Percentiles rank a stretch among this genome's conserved stretches.
Evolutionary conservation across 495 filamentous ascomycete genomes (phyloP).

Genomic region (Talaromyces nanjingensis): DNA sequence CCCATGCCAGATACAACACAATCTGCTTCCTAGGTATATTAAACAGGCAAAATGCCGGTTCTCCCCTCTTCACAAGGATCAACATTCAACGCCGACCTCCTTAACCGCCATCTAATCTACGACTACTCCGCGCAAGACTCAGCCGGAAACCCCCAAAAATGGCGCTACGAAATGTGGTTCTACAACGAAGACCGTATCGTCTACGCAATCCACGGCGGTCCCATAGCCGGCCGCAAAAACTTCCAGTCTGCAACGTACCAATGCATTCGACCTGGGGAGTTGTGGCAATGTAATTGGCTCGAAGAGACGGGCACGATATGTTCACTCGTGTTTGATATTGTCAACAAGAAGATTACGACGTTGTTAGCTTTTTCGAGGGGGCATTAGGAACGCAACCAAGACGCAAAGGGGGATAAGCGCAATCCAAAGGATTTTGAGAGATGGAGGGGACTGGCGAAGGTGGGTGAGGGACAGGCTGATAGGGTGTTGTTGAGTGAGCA

Average conservation of each 20-base stretch:
- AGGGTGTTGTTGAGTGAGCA: conserved; percentile 32
- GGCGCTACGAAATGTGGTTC: conserved; percentile 41
- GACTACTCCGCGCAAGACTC: conserved; percentile 27
- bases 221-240: conserved; percentile 33
- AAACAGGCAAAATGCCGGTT: not conserved
- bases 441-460: conserved; percentile 21
- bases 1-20: no score
- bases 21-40: no score
- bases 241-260: conserved; percentile 32
- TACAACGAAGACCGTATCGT: conserved; percentile 32
- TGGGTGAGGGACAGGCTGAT: conserved; percentile 25
- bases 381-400: not conserved
- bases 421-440: not conserved
- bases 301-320: not conserved
- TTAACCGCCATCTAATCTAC: conserved; percentile 30
- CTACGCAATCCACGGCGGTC: conserved; percentile 35
- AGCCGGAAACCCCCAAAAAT: conserved; percentile 29
- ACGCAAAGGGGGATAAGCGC: not conserved
- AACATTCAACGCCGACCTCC: not conserved
- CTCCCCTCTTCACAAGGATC: not conserved
- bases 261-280: conserved; percentile 14
- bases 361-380: not conserved
- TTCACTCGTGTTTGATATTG: not conserved
- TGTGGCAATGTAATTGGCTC: not conserved
- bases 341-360: not conserved